Evolutionary conservation across 78 protist species (phyloP).

Genomic region (Dictyostelium intermedium): DNA sequence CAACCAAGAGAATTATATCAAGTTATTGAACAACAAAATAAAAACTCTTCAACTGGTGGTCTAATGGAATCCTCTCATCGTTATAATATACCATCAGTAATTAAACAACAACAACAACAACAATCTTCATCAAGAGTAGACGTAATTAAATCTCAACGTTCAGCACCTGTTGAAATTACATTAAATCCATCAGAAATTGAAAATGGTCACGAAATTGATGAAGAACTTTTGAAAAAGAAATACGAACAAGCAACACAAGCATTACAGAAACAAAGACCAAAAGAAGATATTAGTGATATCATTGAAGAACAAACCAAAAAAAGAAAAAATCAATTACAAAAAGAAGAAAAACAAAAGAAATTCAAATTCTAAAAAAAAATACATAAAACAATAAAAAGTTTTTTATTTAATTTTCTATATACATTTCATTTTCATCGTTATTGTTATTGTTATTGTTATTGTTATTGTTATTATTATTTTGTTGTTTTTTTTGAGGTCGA

Average conservation of each 20-base stretch:
- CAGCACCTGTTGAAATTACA: slow-evolving; percentile 69
- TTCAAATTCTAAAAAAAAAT: slow-evolving; percentile 68
- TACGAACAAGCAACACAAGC: slow-evolving; percentile 78
- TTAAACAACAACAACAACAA: background rate
- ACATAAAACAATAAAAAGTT: background rate
- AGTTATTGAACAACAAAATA: slow-evolving; percentile 48
- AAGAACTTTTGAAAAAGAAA: slow-evolving; percentile 71
- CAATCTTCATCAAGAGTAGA: slow-evolving; percentile 41
- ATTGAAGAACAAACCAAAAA: slow-evolving; percentile 55
- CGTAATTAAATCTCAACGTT: slow-evolving; percentile 45
- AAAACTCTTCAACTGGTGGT: slow-evolving; percentile 28
- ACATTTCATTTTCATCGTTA: background rate
- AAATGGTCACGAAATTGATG: slow-evolving; percentile 36
- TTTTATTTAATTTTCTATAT: background rate
- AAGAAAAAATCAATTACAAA: slow-evolving; percentile 7
- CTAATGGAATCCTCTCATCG: slow-evolving; percentile 80
- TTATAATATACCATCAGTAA: slow-evolving; percentile 51
- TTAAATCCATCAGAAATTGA: slow-evolving; percentile 67
- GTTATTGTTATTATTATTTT: background rate
- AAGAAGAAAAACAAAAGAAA: slow-evolving; percentile 80
- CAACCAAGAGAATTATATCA: slow-evolving; percentile 71
- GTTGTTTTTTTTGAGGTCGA: background rate
- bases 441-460: background rate
- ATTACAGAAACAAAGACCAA: background rate
- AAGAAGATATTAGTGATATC: slow-evolving; percentile 69